phyloP scores from a whole-genome alignment of 169 alveolate genomes.

The Eimeria necatrix region DNA sequence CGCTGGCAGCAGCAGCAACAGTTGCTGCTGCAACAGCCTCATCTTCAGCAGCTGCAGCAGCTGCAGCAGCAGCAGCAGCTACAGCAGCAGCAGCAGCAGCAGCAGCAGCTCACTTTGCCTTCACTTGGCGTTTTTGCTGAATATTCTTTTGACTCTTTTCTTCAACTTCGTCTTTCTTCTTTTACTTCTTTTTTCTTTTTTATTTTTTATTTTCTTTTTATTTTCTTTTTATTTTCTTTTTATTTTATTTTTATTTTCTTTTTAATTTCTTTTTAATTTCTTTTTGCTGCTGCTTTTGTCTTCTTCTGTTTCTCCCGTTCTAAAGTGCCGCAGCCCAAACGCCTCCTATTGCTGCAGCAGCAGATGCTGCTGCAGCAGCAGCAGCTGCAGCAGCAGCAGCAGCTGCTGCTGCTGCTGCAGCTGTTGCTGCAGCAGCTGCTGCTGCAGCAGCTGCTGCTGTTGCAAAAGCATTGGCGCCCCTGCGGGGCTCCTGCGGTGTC shows the following conservation, averaged over 20 bases:
- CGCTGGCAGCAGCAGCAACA: neutral
- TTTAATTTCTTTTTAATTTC: neutral
- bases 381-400: neutral
- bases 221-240: neutral
- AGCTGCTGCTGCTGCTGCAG: neutral
- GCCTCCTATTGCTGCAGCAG: neutral
- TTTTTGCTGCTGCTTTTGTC: neutral
- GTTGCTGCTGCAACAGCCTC: neutral
- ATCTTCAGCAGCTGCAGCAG: neutral
- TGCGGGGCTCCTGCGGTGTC: neutral
- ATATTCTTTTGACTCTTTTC: neutral
- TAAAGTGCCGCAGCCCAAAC: neutral
- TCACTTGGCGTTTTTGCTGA: neutral
- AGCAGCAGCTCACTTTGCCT: neutral
- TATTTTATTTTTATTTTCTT: too few species aligned
- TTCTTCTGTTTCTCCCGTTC: neutral
- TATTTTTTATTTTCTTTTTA: neutral
- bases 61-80: neutral
- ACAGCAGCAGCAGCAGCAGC: neutral
- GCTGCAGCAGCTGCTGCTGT: neutral
- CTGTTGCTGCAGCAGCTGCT: neutral
- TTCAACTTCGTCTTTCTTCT: neutral
- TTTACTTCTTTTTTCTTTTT: too few species aligned
- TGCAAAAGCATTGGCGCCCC: too few species aligned
- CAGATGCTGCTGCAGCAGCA: neutral